Evolutionary conservation across 352 stramenopile species (phyloP).

Genomic region (Phytophthora sansomeana): DNA sequence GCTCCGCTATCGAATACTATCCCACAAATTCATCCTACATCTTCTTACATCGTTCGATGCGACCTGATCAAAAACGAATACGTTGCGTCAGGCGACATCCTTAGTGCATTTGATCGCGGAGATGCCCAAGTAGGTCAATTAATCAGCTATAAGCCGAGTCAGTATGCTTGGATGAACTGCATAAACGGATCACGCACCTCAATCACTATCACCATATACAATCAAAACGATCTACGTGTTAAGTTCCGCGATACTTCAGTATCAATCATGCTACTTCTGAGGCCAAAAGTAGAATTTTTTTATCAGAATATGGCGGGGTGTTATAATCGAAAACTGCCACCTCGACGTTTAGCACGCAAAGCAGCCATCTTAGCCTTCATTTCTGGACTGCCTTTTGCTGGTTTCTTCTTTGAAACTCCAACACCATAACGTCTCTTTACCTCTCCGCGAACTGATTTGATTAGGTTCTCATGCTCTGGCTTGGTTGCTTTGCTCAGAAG

Average conservation of each 20-base stretch:
- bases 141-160: slow-evolving; percentile 23
- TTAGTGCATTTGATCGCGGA: slow-evolving; percentile 12
- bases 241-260: slow-evolving; percentile 14
- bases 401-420: slow-evolving; percentile 16
- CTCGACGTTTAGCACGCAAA: not conserved
- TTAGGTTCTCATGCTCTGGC: slow-evolving; percentile 13
- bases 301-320: no score
- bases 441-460: slow-evolving; percentile 1
- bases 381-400: slow-evolving; percentile 6
- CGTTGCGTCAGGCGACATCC: slow-evolving; percentile 13
- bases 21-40: slow-evolving; percentile 19
- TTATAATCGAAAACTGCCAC: not conserved
- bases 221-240: slow-evolving; percentile 16
- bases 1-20: slow-evolving; percentile 19
- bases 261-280: slow-evolving; percentile 21
- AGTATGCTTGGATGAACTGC: slow-evolving; percentile 30
- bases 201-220: slow-evolving; percentile 21
- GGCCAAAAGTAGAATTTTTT: slow-evolving; percentile 13
- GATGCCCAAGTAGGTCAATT: slow-evolving; percentile 12
- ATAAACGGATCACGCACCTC: slow-evolving; percentile 20
- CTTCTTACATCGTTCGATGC: slow-evolving; percentile 28
- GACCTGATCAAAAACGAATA: slow-evolving; percentile 34
- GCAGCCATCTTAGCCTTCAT: slow-evolving; percentile 13
- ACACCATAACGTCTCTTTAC: slow-evolving; percentile 21
- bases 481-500: slow-evolving; percentile 11